These are phyloP conservation scores for Phytophthora foliorum DNA, from an alignment of 352 stramenopile genomes.

Conservation along the genomic window DNA sequence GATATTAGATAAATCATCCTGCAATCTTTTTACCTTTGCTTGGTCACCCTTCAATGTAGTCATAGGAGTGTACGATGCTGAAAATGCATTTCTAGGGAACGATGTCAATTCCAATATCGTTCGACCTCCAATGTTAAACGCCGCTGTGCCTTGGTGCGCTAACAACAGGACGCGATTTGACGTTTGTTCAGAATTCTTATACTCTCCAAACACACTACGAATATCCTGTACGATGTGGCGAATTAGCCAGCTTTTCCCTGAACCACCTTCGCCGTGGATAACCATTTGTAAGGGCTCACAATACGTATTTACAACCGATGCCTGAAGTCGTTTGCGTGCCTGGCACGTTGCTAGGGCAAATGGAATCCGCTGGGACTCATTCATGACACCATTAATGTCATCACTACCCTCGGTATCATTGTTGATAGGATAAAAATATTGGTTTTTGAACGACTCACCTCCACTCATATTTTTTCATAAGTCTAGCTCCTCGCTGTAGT, in stretches of 20 bases:
- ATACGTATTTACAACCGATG: neutral
- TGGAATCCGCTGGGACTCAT: slow-evolving; percentile 3
- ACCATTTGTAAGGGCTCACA: slow-evolving; percentile 3
- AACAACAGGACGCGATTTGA: slow-evolving; percentile 1
- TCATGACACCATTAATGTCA: too few relatives aligned
- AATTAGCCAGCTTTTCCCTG: slow-evolving; percentile 9
- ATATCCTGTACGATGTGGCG: slow-evolving; percentile 6
- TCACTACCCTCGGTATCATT: too few relatives aligned
- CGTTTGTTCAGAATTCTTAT: neutral
- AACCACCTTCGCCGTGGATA: neutral
- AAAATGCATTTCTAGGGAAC: slow-evolving; percentile 1
- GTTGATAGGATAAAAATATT: too few relatives aligned
- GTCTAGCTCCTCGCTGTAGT: too few relatives aligned
- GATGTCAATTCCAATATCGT: neutral
- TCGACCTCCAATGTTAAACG: slow-evolving; percentile 3
- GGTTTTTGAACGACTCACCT: too few relatives aligned
- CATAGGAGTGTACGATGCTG: neutral
- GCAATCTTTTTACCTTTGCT: neutral
- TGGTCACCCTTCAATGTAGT: neutral
- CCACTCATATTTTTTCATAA: too few relatives aligned
- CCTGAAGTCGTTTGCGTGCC: neutral
- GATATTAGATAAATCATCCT: too few relatives aligned
- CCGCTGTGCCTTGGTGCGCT: slow-evolving; percentile 3
- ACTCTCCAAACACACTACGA: slow-evolving; percentile 3
- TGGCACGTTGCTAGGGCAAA: neutral